phyloP scores from a whole-genome alignment of 352 stramenopile genomes.

The Phytophthora uliginosa region DNA sequence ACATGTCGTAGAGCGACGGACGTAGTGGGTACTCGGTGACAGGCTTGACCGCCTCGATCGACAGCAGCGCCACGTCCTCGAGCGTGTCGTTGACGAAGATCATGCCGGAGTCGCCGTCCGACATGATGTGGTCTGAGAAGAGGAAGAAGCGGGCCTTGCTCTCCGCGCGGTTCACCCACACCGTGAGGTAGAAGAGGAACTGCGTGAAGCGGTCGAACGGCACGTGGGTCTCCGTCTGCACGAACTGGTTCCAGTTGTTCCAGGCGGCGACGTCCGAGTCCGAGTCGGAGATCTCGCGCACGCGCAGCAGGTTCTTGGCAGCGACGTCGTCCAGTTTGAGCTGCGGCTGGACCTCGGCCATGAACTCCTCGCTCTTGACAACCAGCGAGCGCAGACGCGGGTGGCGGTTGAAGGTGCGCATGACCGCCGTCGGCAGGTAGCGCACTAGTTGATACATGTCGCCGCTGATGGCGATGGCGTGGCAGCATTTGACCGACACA shows the following conservation, averaged over 20 bases:
- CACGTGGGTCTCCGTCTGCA: constrained; percentile 39
- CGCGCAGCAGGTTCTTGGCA: constrained; percentile 35
- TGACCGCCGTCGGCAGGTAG: constrained; percentile 56
- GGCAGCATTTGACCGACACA: constrained; percentile 46
- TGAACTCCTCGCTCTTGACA: constrained; percentile 49
- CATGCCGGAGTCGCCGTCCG: constrained; percentile 53
- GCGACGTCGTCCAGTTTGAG: constrained; percentile 48
- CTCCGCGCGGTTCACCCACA: constrained; percentile 49
- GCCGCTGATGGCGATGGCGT: constrained; percentile 44
- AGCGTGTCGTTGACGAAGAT: constrained; percentile 65
- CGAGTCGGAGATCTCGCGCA: constrained; percentile 38
- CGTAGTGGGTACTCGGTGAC: constrained; percentile 30
- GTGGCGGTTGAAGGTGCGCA: constrained; percentile 70
- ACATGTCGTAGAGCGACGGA: constrained; percentile 56
- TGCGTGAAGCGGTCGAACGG: constrained; percentile 55
- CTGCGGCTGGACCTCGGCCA: constrained; percentile 46
- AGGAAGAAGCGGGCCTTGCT: constrained; percentile 49
- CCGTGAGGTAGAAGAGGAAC: constrained; percentile 60
- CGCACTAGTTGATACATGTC: constrained; percentile 51
- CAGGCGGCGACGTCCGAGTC: constrained; percentile 27
- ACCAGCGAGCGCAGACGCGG: constrained; percentile 57
- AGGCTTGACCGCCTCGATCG: constrained; percentile 26
- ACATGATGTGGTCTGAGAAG: constrained; percentile 75
- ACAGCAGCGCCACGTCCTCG: constrained; percentile 43
- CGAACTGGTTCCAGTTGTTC: constrained; percentile 49